These are phyloP conservation scores for Incumbomyces lentus DNA, from an alignment of 2,329 filamentous ascomycete genomes.

Conservation along the genomic window DNA sequence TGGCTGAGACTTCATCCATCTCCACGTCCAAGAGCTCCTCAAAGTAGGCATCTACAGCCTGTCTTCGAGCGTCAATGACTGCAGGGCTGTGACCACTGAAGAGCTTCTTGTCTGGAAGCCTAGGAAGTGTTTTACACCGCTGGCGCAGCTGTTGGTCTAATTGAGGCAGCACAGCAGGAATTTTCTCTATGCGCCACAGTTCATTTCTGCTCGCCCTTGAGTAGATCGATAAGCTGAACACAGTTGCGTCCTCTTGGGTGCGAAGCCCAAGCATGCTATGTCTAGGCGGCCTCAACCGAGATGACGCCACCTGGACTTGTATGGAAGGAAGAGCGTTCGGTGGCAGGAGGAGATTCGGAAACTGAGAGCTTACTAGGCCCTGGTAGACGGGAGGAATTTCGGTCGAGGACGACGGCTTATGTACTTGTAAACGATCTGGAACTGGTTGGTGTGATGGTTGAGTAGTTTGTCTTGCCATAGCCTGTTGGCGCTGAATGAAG, in stretches of 20 bases:
- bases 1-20: slow-evolving; percentile 63
- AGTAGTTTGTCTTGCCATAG: slow-evolving; percentile 27
- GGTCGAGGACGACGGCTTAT: slow-evolving; percentile 10
- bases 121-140: slow-evolving; percentile 60
- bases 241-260: slow-evolving; percentile 78
- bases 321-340: slow-evolving; percentile 84
- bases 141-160: slow-evolving; percentile 74
- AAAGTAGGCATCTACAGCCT: slow-evolving; percentile 74
- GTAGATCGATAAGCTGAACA: slow-evolving; percentile 82
- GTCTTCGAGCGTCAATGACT: slow-evolving; percentile 76
- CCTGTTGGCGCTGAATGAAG: slow-evolving; percentile 21
- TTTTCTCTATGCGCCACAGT: slow-evolving; percentile 91
- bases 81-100: slow-evolving; percentile 91
- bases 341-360: slow-evolving; percentile 72
- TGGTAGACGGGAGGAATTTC: slow-evolving; percentile 47
- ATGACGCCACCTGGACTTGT: slow-evolving; percentile 78
- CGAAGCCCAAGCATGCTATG: slow-evolving; percentile 72
- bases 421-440: slow-evolving; percentile 11
- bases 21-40: slow-evolving; percentile 74
- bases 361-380: slow-evolving; percentile 74
- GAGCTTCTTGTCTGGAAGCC: slow-evolving; percentile 69
- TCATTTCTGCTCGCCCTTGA: slow-evolving; percentile 66
- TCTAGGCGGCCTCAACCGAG: slow-evolving; percentile 83
- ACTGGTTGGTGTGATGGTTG: slow-evolving; percentile 1
- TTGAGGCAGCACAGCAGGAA: slow-evolving; percentile 66